Base-by-base conservation (phyloP, 768 basidiomycete species). In the Coprinellus micaceus region DNA sequence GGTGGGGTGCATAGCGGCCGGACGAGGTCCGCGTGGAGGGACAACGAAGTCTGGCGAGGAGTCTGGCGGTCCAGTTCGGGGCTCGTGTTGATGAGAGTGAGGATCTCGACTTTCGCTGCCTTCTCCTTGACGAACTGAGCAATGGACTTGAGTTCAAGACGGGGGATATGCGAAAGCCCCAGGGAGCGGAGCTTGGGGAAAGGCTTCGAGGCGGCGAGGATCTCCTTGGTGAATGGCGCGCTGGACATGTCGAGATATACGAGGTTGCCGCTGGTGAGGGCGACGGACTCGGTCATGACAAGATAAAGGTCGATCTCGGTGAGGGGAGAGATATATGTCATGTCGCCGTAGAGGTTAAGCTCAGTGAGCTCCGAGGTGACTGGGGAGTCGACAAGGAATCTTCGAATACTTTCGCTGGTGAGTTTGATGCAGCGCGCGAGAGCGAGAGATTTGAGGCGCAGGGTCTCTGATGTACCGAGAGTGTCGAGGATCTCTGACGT, bases 211-310 rank as follows among this genome's bases (percentile, higher is more conserved):
- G 73, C 66, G 10, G 77, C 74, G 15, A 87, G 69, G 6, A 87
- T 70, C 7, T 79, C 75, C 44, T 74, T 69, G 4, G 86, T 88
- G 52, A 98, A 61, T 0, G 89, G 88, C 4, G 89, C 76, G 59
- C 89, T 91, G 13, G 95, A 97, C 28, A 99, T 70, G 69, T 99
- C 96, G 60, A 99, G 81, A 70, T 95, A 97, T 11, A 85, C 80
- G 39, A 99, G 75, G 57, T 84, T 70, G 9, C 91, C 89, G 48
- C 76, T 82, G 11, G 74, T 69, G 74, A 99, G 90, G 64, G 89
- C 92, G 1, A 94, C 94, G 0, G 94, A 94, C 17, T 69, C 68
- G 5, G 79, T 74, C 44, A 98, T 68, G 43, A 98, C 83, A 22
- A 83, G 77, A 17, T 66, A 60, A 15, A 98, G 76, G 52, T 97